Percentiles rank a stretch among this genome's conserved stretches.
phyloP scores from a whole-genome alignment of 2,329 filamentous ascomycete genomes.

The Fusarium neocosmosporiellum region DNA sequence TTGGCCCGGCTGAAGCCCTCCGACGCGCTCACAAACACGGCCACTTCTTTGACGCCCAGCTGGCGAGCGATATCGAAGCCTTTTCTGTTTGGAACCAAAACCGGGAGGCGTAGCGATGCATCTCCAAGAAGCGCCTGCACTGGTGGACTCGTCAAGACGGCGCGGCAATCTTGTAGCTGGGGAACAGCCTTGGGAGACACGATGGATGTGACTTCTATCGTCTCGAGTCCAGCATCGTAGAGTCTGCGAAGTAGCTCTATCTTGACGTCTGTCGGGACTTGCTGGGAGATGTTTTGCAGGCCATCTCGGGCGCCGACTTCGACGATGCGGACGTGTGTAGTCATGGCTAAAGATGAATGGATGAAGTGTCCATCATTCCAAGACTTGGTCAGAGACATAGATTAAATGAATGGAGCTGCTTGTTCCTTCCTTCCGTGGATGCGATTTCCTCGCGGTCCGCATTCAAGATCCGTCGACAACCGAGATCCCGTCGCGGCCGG shows the following conservation, averaged over 20 bases:
- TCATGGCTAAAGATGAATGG: background rate
- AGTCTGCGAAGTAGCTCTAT: slow-evolving; percentile 71
- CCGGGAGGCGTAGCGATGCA: background rate
- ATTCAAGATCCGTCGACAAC: background rate
- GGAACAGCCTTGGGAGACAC: background rate
- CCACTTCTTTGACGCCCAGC: slow-evolving; percentile 45
- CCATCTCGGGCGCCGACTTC: slow-evolving; percentile 78
- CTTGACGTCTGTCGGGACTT: slow-evolving; percentile 69
- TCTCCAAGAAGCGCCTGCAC: background rate
- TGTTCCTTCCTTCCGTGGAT: background rate
- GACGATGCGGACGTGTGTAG: slow-evolving; percentile 50
- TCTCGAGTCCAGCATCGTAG: slow-evolving; percentile 37
- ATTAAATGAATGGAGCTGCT: background rate
- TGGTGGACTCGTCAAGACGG: background rate
- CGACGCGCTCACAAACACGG: slow-evolving; percentile 70
- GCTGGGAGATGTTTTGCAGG: slow-evolving; percentile 73
- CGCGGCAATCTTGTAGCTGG: background rate
- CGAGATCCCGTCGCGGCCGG: background rate
- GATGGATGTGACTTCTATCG: background rate
- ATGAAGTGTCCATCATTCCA: background rate
- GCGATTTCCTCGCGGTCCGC: background rate
- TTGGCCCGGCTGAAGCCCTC: slow-evolving; percentile 69
- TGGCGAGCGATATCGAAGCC: slow-evolving; percentile 53
- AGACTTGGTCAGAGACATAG: too few relatives aligned
- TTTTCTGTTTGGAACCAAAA: background rate